Conservation (phyloP, 257 asterid species). For the Solanum ossicruentum region DNA sequence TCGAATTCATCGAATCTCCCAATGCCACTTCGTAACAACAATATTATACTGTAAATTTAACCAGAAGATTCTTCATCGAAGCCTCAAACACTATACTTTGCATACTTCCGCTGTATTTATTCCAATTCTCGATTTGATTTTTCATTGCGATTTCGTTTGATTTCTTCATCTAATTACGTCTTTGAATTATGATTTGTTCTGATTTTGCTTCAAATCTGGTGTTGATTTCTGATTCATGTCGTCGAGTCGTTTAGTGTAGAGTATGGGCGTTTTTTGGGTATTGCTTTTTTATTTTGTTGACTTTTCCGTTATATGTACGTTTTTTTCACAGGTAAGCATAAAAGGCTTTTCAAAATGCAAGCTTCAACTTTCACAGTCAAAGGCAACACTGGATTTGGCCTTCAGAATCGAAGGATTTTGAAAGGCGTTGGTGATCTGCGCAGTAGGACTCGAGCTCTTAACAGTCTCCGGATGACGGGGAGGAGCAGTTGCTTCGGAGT, state of each 20-base stretch:
- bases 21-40: background rate
- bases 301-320: constrained; percentile 8
- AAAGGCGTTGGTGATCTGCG: constrained; percentile 7
- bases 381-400: constrained; percentile 20
- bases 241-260: background rate
- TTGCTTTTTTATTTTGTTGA: constrained; percentile 8
- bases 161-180: background rate
- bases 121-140: background rate
- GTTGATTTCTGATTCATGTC: background rate
- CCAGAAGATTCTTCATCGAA: background rate
- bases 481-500: constrained; percentile 34
- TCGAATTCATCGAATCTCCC: constrained; percentile 10
- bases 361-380: constrained; percentile 30
- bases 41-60: background rate
- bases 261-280: background rate
- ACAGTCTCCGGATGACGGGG: constrained; percentile 19
- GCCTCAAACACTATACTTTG: background rate
- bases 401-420: constrained; percentile 21
- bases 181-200: background rate
- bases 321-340: constrained; percentile 18
- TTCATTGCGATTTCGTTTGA: background rate
- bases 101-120: background rate
- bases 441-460: constrained; percentile 3
- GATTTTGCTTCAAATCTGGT: background rate
- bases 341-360: constrained; percentile 31